phyloP scores from a whole-genome alignment of 2,329 filamentous ascomycete species.

The Mollisia scopiformis region DNA sequence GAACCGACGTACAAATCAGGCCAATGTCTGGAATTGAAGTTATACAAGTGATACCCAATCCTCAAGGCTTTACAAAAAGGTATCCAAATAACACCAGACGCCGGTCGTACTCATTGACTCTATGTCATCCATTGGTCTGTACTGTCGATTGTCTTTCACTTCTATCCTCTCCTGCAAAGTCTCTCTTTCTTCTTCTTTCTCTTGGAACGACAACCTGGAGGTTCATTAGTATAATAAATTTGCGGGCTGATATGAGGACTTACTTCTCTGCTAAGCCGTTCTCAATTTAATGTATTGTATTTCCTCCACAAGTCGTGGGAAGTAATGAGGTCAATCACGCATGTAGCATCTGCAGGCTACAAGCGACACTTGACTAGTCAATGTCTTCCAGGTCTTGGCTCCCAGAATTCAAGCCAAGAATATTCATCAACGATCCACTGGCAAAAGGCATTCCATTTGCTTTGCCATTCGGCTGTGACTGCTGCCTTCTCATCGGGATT shows the following conservation, averaged over 20 bases:
- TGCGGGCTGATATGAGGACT: not conserved
- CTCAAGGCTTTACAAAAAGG: too few relatives aligned
- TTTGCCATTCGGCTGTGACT: conserved; percentile 50
- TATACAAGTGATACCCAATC: not conserved
- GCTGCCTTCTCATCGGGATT: conserved; percentile 43
- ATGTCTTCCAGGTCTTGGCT: conserved; percentile 20
- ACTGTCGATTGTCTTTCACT: not conserved
- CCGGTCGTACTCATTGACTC: too few relatives aligned
- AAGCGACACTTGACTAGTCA: conserved; percentile 14
- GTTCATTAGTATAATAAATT: not conserved
- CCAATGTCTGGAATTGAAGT: too few relatives aligned
- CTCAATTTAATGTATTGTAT: not conserved
- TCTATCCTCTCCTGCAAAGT: not conserved
- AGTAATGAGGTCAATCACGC: not conserved
- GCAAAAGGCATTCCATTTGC: conserved; percentile 62
- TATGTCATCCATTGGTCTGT: not conserved
- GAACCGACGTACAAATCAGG: too few relatives aligned
- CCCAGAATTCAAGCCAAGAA: conserved; percentile 19
- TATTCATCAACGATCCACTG: conserved; percentile 51
- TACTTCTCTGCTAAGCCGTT: not conserved
- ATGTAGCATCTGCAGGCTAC: not conserved
- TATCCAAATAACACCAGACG: too few relatives aligned
- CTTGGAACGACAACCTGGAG: not conserved
- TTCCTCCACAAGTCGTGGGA: not conserved
- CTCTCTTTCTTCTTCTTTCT: too few relatives aligned